A percentile compares a stretch with the other conserved stretches of the same genome.
These are phyloP conservation scores for Arabis alpina DNA, from an alignment of 345 rosid species.

Conservation along the genomic window DNA sequence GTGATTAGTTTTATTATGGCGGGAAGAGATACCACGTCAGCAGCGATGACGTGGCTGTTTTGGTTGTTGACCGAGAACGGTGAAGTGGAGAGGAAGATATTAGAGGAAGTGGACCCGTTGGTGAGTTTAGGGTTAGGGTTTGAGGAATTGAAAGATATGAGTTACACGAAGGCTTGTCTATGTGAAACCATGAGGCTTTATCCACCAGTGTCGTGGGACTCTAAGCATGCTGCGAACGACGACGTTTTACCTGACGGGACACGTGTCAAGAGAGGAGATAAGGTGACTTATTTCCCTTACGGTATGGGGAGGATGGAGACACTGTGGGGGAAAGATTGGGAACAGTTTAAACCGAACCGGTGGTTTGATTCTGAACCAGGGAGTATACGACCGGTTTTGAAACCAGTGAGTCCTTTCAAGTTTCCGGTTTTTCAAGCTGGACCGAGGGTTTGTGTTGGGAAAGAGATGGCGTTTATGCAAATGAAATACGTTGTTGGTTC, in stretches of 20 bases:
- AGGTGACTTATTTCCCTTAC: conserved; percentile 59
- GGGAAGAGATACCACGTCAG: conserved; percentile 69
- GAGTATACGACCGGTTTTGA: conserved; percentile 33
- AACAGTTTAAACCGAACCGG: conserved; percentile 70
- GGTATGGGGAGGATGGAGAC: conserved; percentile 79
- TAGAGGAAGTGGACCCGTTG: conserved; percentile 53
- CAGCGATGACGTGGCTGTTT: conserved; percentile 74
- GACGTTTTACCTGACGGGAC: conserved; percentile 75
- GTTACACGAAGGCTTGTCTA: conserved; percentile 54
- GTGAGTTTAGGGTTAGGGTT: conserved; percentile 39
- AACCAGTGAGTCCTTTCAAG: conserved; percentile 49
- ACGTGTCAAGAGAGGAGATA: conserved; percentile 49
- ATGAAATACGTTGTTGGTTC: conserved; percentile 69
- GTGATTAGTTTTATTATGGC: conserved; percentile 72
- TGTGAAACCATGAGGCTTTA: conserved; percentile 75
- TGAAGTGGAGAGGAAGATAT: conserved; percentile 38
- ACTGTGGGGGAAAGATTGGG: conserved; percentile 65
- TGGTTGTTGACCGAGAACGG: conserved; percentile 55
- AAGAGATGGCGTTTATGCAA: conserved; percentile 72
- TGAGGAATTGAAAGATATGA: conserved; percentile 51
- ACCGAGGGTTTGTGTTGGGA: conserved; percentile 69
- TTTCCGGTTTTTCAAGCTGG: conserved; percentile 73
- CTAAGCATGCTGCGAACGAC: conserved; percentile 55
- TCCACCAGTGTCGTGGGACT: conserved; percentile 74
- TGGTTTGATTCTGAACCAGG: conserved; percentile 49